These are phyloP conservation scores for Gorgonomyces haynaldii DNA, from an alignment of 192 early-diverging fungal genomes.

Conservation along the genomic window DNA sequence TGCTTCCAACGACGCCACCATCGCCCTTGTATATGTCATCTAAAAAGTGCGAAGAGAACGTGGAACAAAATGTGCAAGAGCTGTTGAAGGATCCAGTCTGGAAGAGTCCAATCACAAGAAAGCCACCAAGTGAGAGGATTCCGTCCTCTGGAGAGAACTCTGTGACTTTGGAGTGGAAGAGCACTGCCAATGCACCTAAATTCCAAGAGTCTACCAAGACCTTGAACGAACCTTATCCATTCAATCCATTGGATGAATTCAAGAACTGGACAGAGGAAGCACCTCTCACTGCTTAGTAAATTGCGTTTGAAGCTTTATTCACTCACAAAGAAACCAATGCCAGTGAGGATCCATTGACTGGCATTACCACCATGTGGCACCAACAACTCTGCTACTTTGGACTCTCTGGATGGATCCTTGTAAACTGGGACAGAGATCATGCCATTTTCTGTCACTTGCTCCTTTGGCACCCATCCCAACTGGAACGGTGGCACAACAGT, in stretches of 20 bases:
- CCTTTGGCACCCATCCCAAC: constrained; percentile 35
- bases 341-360: constrained; percentile 31
- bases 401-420: constrained; percentile 21
- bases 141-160: too few species aligned
- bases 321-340: constrained; percentile 32
- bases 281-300: too few species aligned
- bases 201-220: too few species aligned
- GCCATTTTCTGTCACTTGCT: background rate
- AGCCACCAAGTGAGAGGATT: background rate
- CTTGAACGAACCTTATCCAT: too few species aligned
- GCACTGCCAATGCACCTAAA: too few species aligned
- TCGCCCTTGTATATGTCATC: constrained; percentile 11
- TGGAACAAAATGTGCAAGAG: constrained; percentile 6
- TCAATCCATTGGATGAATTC: too few species aligned
- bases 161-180: too few species aligned
- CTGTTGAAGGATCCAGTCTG: background rate
- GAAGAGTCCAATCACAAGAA: background rate
- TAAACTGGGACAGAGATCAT: constrained; percentile 33
- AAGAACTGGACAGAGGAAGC: too few species aligned
- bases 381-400: constrained; percentile 18
- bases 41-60: constrained; percentile 5
- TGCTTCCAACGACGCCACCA: constrained; percentile 10
- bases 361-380: constrained; percentile 25
- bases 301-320: constrained; percentile 2
- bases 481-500: constrained; percentile 25